These are phyloP conservation scores for Cercospora janseana DNA, from an alignment of 2,329 filamentous ascomycete species.

Conservation along the genomic window DNA sequence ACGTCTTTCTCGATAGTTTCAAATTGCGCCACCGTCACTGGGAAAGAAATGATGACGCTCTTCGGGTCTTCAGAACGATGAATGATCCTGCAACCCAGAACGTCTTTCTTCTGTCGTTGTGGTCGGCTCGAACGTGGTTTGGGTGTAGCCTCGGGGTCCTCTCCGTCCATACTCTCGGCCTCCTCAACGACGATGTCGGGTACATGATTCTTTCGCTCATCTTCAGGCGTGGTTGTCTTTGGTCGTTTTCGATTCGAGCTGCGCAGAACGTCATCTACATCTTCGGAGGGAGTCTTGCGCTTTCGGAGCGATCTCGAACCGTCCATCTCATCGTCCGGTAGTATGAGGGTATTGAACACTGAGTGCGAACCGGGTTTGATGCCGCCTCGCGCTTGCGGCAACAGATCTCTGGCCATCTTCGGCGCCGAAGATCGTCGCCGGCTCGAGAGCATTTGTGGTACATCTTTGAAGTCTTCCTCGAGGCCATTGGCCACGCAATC, in stretches of 20 bases:
- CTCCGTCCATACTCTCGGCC: slow-evolving; percentile 26
- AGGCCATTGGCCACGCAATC: slow-evolving; percentile 55
- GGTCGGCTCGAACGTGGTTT: slow-evolving; percentile 42
- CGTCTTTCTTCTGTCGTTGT: slow-evolving; percentile 55
- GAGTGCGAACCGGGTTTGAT: slow-evolving; percentile 70
- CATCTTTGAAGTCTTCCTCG: slow-evolving; percentile 42
- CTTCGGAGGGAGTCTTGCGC: slow-evolving; percentile 72
- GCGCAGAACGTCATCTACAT: slow-evolving; percentile 45
- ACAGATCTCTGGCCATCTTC: slow-evolving; percentile 64
- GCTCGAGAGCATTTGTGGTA: slow-evolving; percentile 38
- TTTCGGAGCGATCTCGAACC: slow-evolving; percentile 74
- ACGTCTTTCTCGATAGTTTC: slow-evolving; percentile 39
- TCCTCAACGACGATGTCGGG: slow-evolving; percentile 21
- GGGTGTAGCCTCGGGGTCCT: slow-evolving; percentile 29
- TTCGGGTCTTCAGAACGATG: slow-evolving; percentile 36
- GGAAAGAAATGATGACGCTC: slow-evolving; percentile 55
- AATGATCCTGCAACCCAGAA: slow-evolving; percentile 34
- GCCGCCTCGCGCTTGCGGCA: slow-evolving; percentile 65
- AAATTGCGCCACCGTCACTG: slow-evolving; percentile 37
- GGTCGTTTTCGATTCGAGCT: slow-evolving; percentile 44
- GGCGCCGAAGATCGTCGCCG: slow-evolving; percentile 61
- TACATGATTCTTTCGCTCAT: slow-evolving; percentile 15
- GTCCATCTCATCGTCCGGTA: slow-evolving; percentile 71
- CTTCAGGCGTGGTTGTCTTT: slow-evolving; percentile 38
- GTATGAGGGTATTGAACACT: slow-evolving; percentile 69